These are phyloP conservation scores for Boletellus emodensis DNA, from an alignment of 768 basidiomycete genomes.

Conservation along the genomic window DNA sequence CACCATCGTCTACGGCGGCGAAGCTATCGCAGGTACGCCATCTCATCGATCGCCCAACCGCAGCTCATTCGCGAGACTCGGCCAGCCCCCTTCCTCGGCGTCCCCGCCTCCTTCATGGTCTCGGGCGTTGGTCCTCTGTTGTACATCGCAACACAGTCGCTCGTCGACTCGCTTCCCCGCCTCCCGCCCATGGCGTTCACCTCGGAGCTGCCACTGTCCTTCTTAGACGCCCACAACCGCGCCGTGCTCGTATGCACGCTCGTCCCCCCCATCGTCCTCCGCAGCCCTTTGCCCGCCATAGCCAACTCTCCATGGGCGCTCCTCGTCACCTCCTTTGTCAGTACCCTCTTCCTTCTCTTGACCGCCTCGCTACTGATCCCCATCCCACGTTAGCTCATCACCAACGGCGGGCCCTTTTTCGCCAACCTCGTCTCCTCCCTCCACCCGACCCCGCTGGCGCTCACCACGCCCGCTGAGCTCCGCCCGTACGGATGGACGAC, in stretches of 20 bases:
- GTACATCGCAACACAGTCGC: constrained; percentile 56
- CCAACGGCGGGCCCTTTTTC: constrained; percentile 81
- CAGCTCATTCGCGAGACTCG: neutral
- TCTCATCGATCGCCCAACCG: neutral
- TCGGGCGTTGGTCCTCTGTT: constrained; percentile 63
- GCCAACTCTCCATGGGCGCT: constrained; percentile 74
- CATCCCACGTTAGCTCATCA: constrained; percentile 45
- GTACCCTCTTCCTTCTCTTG: constrained; percentile 19
- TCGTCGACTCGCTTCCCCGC: constrained; percentile 57
- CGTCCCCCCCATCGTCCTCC: constrained; percentile 63
- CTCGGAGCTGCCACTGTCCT: constrained; percentile 66
- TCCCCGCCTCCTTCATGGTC: constrained; percentile 77
- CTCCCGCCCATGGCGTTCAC: constrained; percentile 43
- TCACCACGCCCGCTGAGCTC: constrained; percentile 79
- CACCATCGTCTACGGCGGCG: constrained; percentile 76
- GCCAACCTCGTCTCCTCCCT: constrained; percentile 72
- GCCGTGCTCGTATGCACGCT: constrained; percentile 75
- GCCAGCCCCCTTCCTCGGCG: constrained; percentile 58
- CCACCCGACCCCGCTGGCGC: constrained; percentile 60
- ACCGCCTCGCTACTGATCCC: neutral
- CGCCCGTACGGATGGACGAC: constrained; percentile 82
- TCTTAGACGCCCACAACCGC: constrained; percentile 78
- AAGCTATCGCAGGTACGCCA: constrained; percentile 58
- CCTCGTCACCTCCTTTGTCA: constrained; percentile 65
- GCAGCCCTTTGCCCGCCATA: constrained; percentile 47